phyloP scores from a whole-genome alignment of 1,139 yeast species.

The Yamadazyma dushanensis region DNA sequence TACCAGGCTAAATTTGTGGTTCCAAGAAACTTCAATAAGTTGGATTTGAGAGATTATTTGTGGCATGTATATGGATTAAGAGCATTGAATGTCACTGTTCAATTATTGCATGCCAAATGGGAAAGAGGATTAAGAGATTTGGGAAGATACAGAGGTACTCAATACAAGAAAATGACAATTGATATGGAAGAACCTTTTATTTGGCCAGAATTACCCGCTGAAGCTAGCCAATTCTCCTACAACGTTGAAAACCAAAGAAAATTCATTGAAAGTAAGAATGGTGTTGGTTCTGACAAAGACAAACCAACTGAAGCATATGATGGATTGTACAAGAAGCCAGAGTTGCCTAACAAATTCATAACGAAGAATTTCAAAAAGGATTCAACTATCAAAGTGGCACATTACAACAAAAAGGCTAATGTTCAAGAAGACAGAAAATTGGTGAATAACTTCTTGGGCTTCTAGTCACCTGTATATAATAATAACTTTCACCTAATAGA shows the following conservation, averaged over 20 bases:
- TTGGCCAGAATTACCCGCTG: slow-evolving; percentile 73
- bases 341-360: slow-evolving; percentile 70
- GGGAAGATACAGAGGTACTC: slow-evolving; percentile 77
- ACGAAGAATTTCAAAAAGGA: slow-evolving; percentile 49
- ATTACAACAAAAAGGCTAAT: slow-evolving; percentile 24
- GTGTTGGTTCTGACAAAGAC: slow-evolving; percentile 63
- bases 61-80: slow-evolving; percentile 86
- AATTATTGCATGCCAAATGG: slow-evolving; percentile 74
- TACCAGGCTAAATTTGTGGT: slow-evolving; percentile 93
- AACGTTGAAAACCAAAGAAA: slow-evolving; percentile 28
- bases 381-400: slow-evolving; percentile 39
- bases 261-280: slow-evolving; percentile 28
- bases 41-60: slow-evolving; percentile 87
- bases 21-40: slow-evolving; percentile 85
- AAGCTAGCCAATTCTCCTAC: slow-evolving; percentile 23
- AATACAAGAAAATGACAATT: slow-evolving; percentile 89
- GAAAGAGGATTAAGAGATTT: slow-evolving; percentile 58
- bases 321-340: slow-evolving; percentile 74
- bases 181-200: slow-evolving; percentile 91
- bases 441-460: slow-evolving; percentile 28
- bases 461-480: slow-evolving; percentile 13
- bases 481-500: slow-evolving; percentile 1
- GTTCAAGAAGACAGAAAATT: slow-evolving; percentile 30
- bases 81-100: slow-evolving; percentile 85
- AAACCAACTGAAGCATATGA: slow-evolving; percentile 74